A percentile compares a stretch with the other conserved stretches of the same genome.
Evolutionary conservation across 306 rosid genomes (phyloP).

Genomic region (Fragaria nilgerrensis): DNA sequence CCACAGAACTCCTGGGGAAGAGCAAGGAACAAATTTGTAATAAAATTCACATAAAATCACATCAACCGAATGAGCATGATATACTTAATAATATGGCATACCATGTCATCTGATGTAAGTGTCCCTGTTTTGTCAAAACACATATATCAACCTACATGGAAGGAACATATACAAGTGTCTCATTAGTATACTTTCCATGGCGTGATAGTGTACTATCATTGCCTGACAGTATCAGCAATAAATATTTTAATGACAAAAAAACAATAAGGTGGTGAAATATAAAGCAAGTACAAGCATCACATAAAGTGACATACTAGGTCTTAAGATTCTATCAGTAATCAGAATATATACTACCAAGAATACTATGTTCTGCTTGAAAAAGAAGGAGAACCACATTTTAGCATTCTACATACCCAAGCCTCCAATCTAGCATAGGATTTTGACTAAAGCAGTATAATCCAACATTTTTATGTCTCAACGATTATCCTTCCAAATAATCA

Average conservation of each 20-base stretch:
- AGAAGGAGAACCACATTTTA: background rate
- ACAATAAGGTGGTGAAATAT: background rate
- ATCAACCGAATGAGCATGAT: slow-evolving; percentile 10
- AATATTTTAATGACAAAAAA: background rate
- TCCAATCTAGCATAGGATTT: background rate
- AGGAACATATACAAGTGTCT: slow-evolving; percentile 15
- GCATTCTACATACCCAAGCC: slow-evolving; percentile 1
- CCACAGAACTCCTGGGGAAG: slow-evolving; percentile 82
- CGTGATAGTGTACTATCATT: background rate
- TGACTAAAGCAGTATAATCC: background rate
- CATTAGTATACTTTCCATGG: background rate
- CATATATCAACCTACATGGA: slow-evolving; percentile 92
- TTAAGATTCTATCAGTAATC: background rate
- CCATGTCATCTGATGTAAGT: slow-evolving; percentile 99
- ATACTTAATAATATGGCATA: slow-evolving; percentile 31
- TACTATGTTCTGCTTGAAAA: slow-evolving; percentile 6
- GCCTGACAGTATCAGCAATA: background rate
- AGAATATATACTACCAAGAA: background rate
- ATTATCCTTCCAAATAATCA: background rate
- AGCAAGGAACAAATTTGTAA: slow-evolving; percentile 17
- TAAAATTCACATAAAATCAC: slow-evolving; percentile 7
- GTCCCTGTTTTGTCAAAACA: slow-evolving; percentile 99
- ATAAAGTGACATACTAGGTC: background rate
- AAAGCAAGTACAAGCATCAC: too few species aligned
- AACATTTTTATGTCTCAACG: background rate